Base-by-base conservation (phyloP, 176 grass and related monocot species). In the Eremochloa ophiuroides region DNA sequence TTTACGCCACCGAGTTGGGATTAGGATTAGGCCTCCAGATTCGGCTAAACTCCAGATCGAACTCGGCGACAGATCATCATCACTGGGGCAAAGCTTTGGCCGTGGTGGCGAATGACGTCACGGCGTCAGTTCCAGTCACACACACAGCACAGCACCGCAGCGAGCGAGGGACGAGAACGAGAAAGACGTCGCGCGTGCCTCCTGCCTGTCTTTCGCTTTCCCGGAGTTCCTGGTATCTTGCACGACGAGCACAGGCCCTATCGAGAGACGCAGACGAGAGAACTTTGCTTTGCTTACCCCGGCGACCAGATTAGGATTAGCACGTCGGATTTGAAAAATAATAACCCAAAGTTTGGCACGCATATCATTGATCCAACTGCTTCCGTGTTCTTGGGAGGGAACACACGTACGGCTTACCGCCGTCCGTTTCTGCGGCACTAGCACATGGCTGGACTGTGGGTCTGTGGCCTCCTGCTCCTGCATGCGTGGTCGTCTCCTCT, bases 21-120 rank as follows among this genome's bases (percentile, higher is more conserved):
- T 88, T 66, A 81, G 55, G 44, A 6, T 35, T 37, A n/a, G n/a
- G n/a, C 59, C 59, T 40, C 70, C 56, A 39, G 61, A 80, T 80
- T 69, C 29, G 77, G 82, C 77, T 85, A 66, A 85, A 89, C 69
- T 85, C 76, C 62, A 42, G 71, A n/a, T n/a, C n/a, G n/a, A 42
- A 70, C 53, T 10, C 0, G 18, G 31, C 20, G 42, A 18, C 27
- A 46, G 48, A 22, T 71, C 50, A 25, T n/a, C 13, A 3, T 37
- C 3, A 25, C 4, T 4, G 8, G 12, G 39, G 56, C 9, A 11
- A 35, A 43, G 4, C 25, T 4, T 51, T 14, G 56, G 56, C 25
- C 2, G 5, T 8, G 62, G 69, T 53, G 72, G 72, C 25, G 41
- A 27, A 6, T 76, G 69, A 15, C 69, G 69, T 47, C 42, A 16